Conservation (phyloP, 495 filamentous ascomycete genomes). For the Staphylotrichum longicolle region DNA sequence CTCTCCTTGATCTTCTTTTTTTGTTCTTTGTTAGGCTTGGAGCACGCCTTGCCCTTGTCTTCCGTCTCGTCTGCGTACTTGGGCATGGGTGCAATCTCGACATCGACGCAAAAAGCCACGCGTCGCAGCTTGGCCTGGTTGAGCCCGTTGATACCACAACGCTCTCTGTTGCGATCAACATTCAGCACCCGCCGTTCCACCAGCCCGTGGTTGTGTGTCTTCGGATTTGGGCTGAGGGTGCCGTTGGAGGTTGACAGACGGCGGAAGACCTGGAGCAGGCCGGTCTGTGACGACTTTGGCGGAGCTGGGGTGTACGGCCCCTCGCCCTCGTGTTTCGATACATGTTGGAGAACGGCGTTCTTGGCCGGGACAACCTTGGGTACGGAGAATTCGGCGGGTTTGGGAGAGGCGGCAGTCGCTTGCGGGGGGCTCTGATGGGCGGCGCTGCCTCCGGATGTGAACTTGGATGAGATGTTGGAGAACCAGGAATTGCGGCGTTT, state of each 20-base stretch:
- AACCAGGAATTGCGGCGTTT: slow-evolving; percentile 81
- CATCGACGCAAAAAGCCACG: slow-evolving; percentile 94
- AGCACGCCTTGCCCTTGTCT: slow-evolving; percentile 34
- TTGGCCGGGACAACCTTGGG: slow-evolving; percentile 52
- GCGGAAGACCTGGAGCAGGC: slow-evolving; percentile 78
- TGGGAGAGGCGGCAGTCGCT: slow-evolving; percentile 43
- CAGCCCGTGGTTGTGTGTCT: slow-evolving; percentile 51
- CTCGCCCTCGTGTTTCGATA: slow-evolving; percentile 47
- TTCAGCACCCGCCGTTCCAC: slow-evolving; percentile 83
- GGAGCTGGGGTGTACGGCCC: slow-evolving; percentile 66
- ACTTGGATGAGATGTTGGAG: slow-evolving; percentile 86
- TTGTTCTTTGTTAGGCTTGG: slow-evolving; percentile 52
- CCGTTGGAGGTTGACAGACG: slow-evolving; percentile 71
- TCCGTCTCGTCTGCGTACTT: slow-evolving; percentile 48
- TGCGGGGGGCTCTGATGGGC: slow-evolving; percentile 44
- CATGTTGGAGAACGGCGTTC: slow-evolving; percentile 55
- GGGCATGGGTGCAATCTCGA: slow-evolving; percentile 78
- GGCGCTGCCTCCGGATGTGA: slow-evolving; percentile 63
- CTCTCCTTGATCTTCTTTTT: slow-evolving; percentile 67
- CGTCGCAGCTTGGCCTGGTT: slow-evolving; percentile 76
- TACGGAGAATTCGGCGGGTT: slow-evolving; percentile 56
- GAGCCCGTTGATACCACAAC: slow-evolving; percentile 76
- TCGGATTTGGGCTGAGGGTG: slow-evolving; percentile 37
- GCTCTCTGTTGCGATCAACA: slow-evolving; percentile 71
- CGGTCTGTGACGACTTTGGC: slow-evolving; percentile 61